Base-by-base conservation (phyloP, 495 filamentous ascomycete species). In the Amniculicola lignicola region DNA sequence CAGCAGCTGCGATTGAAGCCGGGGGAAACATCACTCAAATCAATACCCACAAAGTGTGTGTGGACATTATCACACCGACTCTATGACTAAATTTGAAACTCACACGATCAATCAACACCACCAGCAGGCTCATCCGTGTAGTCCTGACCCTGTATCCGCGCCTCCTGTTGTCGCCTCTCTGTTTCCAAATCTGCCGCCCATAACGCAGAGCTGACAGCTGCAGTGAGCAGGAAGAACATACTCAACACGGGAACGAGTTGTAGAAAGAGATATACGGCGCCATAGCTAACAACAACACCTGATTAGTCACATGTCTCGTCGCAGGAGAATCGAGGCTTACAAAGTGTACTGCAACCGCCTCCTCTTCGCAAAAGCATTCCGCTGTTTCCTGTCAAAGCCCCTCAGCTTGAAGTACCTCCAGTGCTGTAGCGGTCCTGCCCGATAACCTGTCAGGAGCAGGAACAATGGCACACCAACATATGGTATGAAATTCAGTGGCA, bases 191-290 rank as follows among this genome's bases (percentile, higher is more conserved):
- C 75, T 10, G 76, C 77, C 11, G 75, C 80, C 83, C 82, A 86
- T 33, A 87, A 66, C 4, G 82, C 82, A 51, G 79, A 77, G 10
- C 83, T 82, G 46, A 77, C 76, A 18, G 83, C 81, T 21, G 81
- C 83, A 15, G 83, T 84, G 63, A 87, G 70, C 24, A 87, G 70
- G 60, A 87, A 87, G 21, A 85, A 66, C 82, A 87, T 86, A 39
- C 79, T 82, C 38, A 84, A 67, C 2, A 79, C 74, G 10, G 83
- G 83, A 19, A 86, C 69, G 21, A 87, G 67, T 63, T 87, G 83
- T 25, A 87, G 67, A 14, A 82, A 38, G 54, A 86, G 66, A 25
- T 81, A 80, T 10, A 83, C 67, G 2, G 81, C 80, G 23, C 83
- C 83, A 60, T 85, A 84, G 39, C 81, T 81, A 61, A 15, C 15